phyloP scores from a whole-genome alignment of 805 yeast genomes.

The Candida tibetensis region DNA sequence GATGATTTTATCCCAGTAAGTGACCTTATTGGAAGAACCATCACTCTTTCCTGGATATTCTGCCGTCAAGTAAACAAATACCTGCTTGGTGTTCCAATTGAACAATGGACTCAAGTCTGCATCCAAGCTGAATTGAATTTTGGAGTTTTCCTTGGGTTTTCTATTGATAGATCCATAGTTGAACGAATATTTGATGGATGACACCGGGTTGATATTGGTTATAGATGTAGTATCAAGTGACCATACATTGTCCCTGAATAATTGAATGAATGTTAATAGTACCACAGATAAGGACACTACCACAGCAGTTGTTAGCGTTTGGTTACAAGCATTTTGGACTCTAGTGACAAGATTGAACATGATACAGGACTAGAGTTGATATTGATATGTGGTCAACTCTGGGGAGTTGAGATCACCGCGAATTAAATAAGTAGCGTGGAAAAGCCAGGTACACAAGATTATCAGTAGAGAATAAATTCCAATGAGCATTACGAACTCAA shows the following conservation, averaged over 20 bases:
- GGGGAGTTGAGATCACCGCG: no score
- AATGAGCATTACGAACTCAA: no score
- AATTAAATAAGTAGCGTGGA: no score
- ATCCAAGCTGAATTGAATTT: slow-evolving; percentile 67
- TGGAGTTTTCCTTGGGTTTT: slow-evolving; percentile 73
- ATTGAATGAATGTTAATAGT: slow-evolving; percentile 47
- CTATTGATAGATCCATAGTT: slow-evolving; percentile 66
- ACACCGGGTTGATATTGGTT: slow-evolving; percentile 33
- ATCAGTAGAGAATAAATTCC: no score
- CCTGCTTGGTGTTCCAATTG: slow-evolving; percentile 96
- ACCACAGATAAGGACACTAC: slow-evolving; percentile 48
- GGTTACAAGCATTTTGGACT: slow-evolving; percentile 51
- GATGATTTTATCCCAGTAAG: slow-evolving; percentile 90
- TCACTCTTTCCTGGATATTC: slow-evolving; percentile 58
- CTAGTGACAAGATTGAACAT: slow-evolving; percentile 37
- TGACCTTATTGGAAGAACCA: slow-evolving; percentile 59
- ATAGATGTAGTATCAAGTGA: slow-evolving; percentile 35
- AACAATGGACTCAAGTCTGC: slow-evolving; percentile 75
- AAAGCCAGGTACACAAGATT: no score
- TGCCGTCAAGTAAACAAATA: slow-evolving; percentile 87
- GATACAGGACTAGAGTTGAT: no score
- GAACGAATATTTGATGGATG: slow-evolving; percentile 52
- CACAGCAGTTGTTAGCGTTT: slow-evolving; percentile 50
- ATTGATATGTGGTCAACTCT: no score
- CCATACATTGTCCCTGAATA: slow-evolving; percentile 46